Evolutionary conservation across 1,284 basidiomycete genomes (phyloP).

Genomic region (Pyrrhoderma lamaoense): DNA sequence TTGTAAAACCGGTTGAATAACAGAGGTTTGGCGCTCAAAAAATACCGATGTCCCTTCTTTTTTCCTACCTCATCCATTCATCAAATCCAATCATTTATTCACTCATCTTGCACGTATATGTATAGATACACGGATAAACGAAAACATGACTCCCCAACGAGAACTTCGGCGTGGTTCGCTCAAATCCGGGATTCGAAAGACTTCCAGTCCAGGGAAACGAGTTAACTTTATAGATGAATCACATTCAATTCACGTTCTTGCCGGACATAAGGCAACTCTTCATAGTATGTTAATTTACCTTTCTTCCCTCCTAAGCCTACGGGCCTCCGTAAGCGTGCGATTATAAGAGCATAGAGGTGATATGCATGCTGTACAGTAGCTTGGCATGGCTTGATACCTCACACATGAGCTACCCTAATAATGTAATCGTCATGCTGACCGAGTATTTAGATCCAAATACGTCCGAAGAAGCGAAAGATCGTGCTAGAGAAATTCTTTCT

Average conservation of each 20-base stretch:
- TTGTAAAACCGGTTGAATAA: no score
- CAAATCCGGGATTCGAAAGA: slow-evolving; percentile 25
- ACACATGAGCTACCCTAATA: no score
- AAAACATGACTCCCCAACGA: slow-evolving; percentile 32
- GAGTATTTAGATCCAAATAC: slow-evolving; percentile 33
- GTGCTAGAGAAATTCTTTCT: slow-evolving; percentile 37
- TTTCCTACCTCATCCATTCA: no score
- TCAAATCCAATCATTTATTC: slow-evolving; percentile 18
- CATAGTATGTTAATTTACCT: slow-evolving; percentile 30
- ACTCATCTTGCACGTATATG: neutral
- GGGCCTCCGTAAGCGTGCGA: no score
- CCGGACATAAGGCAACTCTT: slow-evolving; percentile 44
- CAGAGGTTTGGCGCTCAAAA: no score
- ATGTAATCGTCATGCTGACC: no score
- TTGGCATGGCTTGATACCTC: no score
- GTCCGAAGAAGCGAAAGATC: slow-evolving; percentile 34
- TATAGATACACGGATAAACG: slow-evolving; percentile 28
- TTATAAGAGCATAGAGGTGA: no score
- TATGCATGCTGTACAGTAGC: no score
- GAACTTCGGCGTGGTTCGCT: slow-evolving; percentile 39
- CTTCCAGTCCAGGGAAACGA: slow-evolving; percentile 20
- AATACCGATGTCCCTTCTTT: no score
- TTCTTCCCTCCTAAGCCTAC: neutral
- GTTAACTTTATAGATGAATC: slow-evolving; percentile 29
- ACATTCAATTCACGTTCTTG: slow-evolving; percentile 35